Percentiles rank a stretch among this genome's conserved stretches.
phyloP scores from a whole-genome alignment of 495 filamentous ascomycete species.

The Apiosordaria backusii region DNA sequence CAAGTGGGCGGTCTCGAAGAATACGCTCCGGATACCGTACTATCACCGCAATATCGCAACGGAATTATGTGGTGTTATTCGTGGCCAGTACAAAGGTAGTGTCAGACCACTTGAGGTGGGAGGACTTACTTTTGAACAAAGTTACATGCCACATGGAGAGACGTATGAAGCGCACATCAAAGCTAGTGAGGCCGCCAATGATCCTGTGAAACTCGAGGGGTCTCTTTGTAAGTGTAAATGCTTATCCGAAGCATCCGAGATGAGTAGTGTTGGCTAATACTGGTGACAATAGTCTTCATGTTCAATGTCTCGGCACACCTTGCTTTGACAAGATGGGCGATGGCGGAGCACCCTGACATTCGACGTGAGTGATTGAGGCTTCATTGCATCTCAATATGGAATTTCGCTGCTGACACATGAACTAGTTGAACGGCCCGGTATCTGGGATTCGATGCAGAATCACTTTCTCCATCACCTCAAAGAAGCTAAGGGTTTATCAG shows the following conservation, averaged over 20 bases:
- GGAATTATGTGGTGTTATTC: slow-evolving; percentile 55
- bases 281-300: slow-evolving; percentile 24
- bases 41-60: slow-evolving; percentile 69
- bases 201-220: slow-evolving; percentile 12
- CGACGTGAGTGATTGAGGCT: slow-evolving; percentile 17
- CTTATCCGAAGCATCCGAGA: neutral
- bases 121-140: slow-evolving; percentile 51
- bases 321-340: slow-evolving; percentile 26
- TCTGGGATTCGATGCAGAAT: slow-evolving; percentile 21
- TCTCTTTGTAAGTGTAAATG: slow-evolving; percentile 15
- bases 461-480: slow-evolving; percentile 25
- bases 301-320: slow-evolving; percentile 27
- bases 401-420: neutral
- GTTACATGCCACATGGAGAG: slow-evolving; percentile 31
- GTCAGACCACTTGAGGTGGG: slow-evolving; percentile 54
- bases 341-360: slow-evolving; percentile 22
- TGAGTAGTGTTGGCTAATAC: neutral
- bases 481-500: slow-evolving; percentile 12
- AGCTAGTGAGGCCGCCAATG: slow-evolving; percentile 9
- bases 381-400: neutral
- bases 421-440: neutral
- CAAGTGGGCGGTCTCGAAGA: slow-evolving; percentile 63
- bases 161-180: slow-evolving; percentile 20
- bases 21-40: slow-evolving; percentile 69
- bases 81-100: slow-evolving; percentile 58